A percentile compares a stretch with the other conserved stretches of the same genome.
Evolutionary conservation across 768 basidiomycete genomes (phyloP).

Genomic region (Lactarius hengduanensis): DNA sequence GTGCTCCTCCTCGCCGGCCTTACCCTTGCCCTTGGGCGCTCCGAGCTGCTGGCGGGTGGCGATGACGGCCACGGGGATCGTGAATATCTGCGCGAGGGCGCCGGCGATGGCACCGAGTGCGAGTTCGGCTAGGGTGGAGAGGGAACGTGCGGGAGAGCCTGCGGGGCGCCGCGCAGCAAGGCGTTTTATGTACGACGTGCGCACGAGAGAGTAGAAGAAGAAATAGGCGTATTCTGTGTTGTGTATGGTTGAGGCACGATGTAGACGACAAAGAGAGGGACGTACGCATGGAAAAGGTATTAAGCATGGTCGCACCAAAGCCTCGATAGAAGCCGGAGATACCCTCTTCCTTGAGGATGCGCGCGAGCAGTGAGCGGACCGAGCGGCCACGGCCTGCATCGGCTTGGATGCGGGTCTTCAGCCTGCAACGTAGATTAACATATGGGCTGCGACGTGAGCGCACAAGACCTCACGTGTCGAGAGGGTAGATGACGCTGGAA

Average conservation of each 20-base stretch:
- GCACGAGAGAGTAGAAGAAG: constrained; percentile 95
- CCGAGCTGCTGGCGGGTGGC: constrained; percentile 96
- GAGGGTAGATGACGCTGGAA: constrained; percentile 82
- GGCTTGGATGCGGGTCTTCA: constrained; percentile 95
- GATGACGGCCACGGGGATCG: constrained; percentile 96
- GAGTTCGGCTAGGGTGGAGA: constrained; percentile 80
- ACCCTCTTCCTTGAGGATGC: constrained; percentile 80
- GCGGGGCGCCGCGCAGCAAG: constrained; percentile 56
- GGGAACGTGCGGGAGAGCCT: constrained; percentile 56
- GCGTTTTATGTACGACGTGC: constrained; percentile 77
- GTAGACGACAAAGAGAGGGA: constrained; percentile 27
- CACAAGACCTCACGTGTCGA: constrained; percentile 60
- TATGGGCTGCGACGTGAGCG: neutral
- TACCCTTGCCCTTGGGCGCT: constrained; percentile 34
- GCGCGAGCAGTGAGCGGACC: constrained; percentile 61
- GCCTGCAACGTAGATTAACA: constrained; percentile 45
- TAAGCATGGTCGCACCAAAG: constrained; percentile 95
- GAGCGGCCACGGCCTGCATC: constrained; percentile 56
- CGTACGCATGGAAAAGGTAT: constrained; percentile 96
- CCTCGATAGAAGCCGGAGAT: constrained; percentile 83
- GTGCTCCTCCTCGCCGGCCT: constrained; percentile 33
- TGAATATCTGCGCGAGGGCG: constrained; percentile 94
- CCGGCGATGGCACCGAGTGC: constrained; percentile 89
- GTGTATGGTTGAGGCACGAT: neutral
- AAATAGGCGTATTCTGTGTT: constrained; percentile 94